A percentile compares a stretch with the other conserved stretches of the same genome.
These are phyloP conservation scores for Polytrichum commune DNA, from an alignment of 225 moss, liverwort and hornwort genomes.

Conservation along the genomic window DNA sequence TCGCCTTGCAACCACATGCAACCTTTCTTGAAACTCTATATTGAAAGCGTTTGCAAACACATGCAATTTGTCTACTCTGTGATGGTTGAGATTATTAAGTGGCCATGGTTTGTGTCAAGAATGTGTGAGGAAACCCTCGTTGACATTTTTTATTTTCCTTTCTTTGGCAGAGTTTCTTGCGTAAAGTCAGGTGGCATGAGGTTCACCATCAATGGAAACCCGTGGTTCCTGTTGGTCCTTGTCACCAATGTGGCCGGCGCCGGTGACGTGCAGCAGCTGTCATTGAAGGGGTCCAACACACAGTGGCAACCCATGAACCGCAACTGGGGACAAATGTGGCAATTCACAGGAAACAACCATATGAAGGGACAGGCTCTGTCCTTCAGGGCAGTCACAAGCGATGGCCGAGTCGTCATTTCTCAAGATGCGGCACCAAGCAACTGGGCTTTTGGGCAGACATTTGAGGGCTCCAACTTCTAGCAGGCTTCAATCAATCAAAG, in stretches of 20 bases:
- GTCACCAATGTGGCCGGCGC: slow-evolving; percentile 53
- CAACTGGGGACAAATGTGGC: slow-evolving; percentile 68
- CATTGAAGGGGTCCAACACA: slow-evolving; percentile 35
- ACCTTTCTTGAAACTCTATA: no score
- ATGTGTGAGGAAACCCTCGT: no score
- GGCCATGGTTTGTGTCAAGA: no score
- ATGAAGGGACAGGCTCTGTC: slow-evolving; percentile 45
- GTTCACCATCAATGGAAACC: slow-evolving; percentile 56
- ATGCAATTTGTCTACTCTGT: no score
- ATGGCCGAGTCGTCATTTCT: slow-evolving; percentile 34
- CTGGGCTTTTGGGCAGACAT: slow-evolving; percentile 57
- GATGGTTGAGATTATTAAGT: no score
- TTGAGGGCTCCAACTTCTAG: slow-evolving; percentile 53
- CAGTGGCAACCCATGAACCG: slow-evolving; percentile 32
- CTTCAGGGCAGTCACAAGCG: slow-evolving; percentile 51
- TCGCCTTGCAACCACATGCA: no score
- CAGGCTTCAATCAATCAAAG: not conserved
- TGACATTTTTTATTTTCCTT: not conserved
- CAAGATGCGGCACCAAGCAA: slow-evolving; percentile 37
- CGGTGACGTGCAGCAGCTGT: slow-evolving; percentile 59
- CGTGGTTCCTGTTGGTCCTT: slow-evolving; percentile 48
- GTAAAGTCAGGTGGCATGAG: slow-evolving; percentile 46
- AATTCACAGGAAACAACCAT: slow-evolving; percentile 42
- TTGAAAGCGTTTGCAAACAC: no score
- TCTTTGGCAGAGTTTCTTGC: slow-evolving; percentile 36